Conservation (phyloP, 1,139 yeast species). For the Geotrichum aggregatum region DNA sequence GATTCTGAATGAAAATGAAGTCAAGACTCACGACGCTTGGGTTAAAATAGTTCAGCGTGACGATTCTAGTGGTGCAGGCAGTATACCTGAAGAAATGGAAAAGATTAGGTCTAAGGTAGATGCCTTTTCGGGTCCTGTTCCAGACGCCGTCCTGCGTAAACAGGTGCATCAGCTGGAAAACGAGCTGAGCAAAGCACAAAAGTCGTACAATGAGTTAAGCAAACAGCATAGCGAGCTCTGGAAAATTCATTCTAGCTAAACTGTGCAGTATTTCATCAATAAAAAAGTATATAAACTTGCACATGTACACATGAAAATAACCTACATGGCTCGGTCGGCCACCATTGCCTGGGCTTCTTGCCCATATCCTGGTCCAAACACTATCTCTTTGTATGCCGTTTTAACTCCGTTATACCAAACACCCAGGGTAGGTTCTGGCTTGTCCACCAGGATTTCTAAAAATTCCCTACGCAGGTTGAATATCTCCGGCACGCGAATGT, state of each 20-base stretch:
- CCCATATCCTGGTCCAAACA: conserved; percentile 23
- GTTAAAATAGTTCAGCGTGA: conserved; percentile 20
- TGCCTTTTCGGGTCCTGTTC: neutral
- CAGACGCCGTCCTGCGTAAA: conserved; percentile 27
- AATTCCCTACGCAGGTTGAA: conserved; percentile 27
- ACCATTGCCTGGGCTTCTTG: conserved; percentile 25
- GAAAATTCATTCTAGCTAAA: conserved; percentile 25
- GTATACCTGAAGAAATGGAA: conserved; percentile 4
- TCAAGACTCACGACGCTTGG: conserved; percentile 28
- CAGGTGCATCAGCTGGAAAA: conserved; percentile 28
- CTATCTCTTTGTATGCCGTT: conserved; percentile 25
- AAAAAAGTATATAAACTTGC: too few species aligned
- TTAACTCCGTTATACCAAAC: conserved; percentile 28
- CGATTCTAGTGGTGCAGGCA: neutral
- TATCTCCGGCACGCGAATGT: conserved; percentile 27
- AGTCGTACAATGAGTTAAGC: conserved; percentile 6
- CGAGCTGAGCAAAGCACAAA: conserved; percentile 24
- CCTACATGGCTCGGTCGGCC: conserved; percentile 26
- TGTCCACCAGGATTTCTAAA: conserved; percentile 26
- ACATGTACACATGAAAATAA: too few species aligned
- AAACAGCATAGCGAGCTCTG: conserved; percentile 32
- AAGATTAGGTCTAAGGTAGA: conserved; percentile 9
- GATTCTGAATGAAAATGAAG: conserved; percentile 25
- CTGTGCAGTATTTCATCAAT: too few species aligned
- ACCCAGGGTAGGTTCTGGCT: conserved; percentile 23